Conservation (phyloP, 495 filamentous ascomycete genomes). For the Penicillium steckii region DNA sequence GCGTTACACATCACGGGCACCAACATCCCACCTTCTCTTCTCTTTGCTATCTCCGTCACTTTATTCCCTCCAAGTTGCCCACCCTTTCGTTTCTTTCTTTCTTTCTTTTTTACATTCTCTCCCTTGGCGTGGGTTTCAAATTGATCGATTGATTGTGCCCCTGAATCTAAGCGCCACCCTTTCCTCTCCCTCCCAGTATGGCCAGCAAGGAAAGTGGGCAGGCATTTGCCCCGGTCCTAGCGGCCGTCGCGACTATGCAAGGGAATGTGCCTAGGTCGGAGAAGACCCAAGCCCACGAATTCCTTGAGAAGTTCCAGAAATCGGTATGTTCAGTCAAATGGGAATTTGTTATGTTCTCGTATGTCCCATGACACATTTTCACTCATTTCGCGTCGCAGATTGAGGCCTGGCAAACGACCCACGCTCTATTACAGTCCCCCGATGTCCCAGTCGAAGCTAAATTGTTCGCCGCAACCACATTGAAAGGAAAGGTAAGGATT, state of each 20-base stretch:
- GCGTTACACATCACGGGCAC: slow-evolving; percentile 30
- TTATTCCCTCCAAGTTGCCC: background rate
- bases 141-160: background rate
- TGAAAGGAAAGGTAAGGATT: slow-evolving; percentile 98
- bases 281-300: slow-evolving; percentile 88
- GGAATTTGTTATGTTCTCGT: background rate
- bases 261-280: slow-evolving; percentile 75
- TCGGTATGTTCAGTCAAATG: slow-evolving; percentile 61
- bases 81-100: slow-evolving; percentile 5
- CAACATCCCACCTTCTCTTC: slow-evolving; percentile 39
- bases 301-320: slow-evolving; percentile 95
- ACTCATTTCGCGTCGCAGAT: slow-evolving; percentile 47
- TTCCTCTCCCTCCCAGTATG: slow-evolving; percentile 49
- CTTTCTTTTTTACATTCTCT: slow-evolving; percentile 11
- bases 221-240: slow-evolving; percentile 80
- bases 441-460: slow-evolving; percentile 76
- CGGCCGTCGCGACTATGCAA: slow-evolving; percentile 87
- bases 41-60: slow-evolving; percentile 1
- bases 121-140: slow-evolving; percentile 11
- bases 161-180: slow-evolving; percentile 14
- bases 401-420: slow-evolving; percentile 86
- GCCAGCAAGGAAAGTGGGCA: slow-evolving; percentile 63
- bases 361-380: background rate
- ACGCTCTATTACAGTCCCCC: slow-evolving; percentile 76
- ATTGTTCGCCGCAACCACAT: slow-evolving; percentile 92